phyloP scores from a whole-genome alignment of 495 filamentous ascomycete genomes.

The Penicillium psychrofluorescens region DNA sequence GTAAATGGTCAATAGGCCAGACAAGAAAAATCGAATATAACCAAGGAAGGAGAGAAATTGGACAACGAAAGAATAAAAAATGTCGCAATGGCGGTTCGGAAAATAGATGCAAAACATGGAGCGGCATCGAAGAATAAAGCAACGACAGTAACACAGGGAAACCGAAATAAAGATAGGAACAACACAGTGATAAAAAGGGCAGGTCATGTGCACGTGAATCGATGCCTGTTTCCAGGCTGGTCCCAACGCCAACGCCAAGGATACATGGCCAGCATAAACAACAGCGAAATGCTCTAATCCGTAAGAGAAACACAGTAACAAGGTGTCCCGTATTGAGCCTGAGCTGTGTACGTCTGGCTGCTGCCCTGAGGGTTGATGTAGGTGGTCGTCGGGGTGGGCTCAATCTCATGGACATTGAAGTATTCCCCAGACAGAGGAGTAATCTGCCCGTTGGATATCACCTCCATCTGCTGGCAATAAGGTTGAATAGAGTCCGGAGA shows the following conservation, averaged over 20 bases:
- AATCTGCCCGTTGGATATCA: constrained; percentile 44
- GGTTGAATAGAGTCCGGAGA: constrained; percentile 33
- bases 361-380: constrained; percentile 15
- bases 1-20: neutral
- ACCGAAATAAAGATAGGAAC: constrained; percentile 2
- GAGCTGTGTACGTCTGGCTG: constrained; percentile 32
- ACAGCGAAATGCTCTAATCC: constrained; percentile 18
- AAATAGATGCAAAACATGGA: neutral
- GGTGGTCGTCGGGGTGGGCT: constrained; percentile 38
- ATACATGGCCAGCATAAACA: constrained; percentile 14
- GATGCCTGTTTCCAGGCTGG: constrained; percentile 9
- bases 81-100: neutral
- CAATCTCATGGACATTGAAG: constrained; percentile 53
- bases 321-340: constrained; percentile 30
- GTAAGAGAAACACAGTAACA: constrained; percentile 39
- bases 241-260: constrained; percentile 20
- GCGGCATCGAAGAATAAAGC: neutral
- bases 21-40: neutral
- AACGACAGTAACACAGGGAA: neutral
- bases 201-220: constrained; percentile 23
- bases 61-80: neutral
- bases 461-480: constrained; percentile 66
- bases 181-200: constrained; percentile 16
- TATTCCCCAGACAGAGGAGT: constrained; percentile 38
- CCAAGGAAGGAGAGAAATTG: neutral